phyloP scores from a whole-genome alignment of 768 basidiomycete species.

The Lactarius deliciosus region DNA sequence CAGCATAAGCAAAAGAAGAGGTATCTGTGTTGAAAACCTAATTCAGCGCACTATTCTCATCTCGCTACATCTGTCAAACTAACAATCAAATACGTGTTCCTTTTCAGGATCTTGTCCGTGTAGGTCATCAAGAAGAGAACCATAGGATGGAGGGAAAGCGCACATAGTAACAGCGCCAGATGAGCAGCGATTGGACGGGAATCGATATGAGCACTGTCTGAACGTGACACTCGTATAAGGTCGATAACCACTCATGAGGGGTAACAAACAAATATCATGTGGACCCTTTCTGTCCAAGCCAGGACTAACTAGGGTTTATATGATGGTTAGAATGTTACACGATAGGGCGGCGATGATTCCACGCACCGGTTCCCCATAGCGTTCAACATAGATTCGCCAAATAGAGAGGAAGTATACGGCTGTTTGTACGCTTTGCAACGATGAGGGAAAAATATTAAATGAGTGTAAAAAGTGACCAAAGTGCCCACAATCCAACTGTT shows the following conservation, averaged over 20 bases:
- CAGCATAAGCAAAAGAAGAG: constrained; percentile 8
- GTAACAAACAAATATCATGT: constrained; percentile 1
- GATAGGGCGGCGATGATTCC: background rate
- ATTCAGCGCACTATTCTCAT: background rate
- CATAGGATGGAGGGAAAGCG: background rate
- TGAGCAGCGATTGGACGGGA: constrained; percentile 8
- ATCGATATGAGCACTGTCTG: constrained; percentile 3
- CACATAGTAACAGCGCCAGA: constrained; percentile 16
- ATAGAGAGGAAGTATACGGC: constrained; percentile 4
- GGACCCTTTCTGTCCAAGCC: background rate
- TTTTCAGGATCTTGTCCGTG: background rate
- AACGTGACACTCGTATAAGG: background rate
- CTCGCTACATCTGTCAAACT: background rate
- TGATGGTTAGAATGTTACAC: background rate
- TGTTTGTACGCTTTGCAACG: background rate
- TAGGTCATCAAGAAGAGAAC: background rate
- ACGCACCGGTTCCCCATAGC: constrained; percentile 1
- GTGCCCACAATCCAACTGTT: constrained; percentile 5
- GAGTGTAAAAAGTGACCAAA: background rate
- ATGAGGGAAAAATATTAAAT: background rate
- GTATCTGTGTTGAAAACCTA: background rate
- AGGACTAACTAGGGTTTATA: background rate
- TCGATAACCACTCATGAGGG: background rate
- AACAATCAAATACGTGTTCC: constrained; percentile 6
- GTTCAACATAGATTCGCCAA: constrained; percentile 11